phyloP scores from a whole-genome alignment of 768 basidiomycete species.

The Clitopilus hobsonii region DNA sequence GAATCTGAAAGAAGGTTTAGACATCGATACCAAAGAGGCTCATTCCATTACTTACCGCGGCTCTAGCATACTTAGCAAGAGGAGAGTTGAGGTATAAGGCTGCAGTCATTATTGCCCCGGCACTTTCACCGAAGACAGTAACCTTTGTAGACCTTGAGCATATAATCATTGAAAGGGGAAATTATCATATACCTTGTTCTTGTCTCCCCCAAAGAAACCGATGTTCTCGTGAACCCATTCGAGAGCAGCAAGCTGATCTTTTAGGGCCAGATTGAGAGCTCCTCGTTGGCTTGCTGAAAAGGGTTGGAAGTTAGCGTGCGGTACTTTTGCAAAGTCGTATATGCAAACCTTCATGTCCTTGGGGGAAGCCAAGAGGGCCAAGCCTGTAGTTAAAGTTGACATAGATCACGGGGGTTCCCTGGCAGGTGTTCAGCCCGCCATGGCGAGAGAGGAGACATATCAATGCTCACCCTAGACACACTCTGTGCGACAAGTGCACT shows the following conservation, averaged over 20 bases:
- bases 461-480: slow-evolving; percentile 15
- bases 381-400: slow-evolving; percentile 38
- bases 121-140: slow-evolving; percentile 43
- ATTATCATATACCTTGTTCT: slow-evolving; percentile 26
- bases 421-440: neutral
- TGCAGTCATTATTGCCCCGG: slow-evolving; percentile 39
- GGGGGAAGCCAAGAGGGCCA: slow-evolving; percentile 41
- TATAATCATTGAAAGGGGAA: neutral
- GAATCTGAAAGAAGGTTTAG: slow-evolving; percentile 24
- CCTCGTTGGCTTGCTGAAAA: slow-evolving; percentile 21
- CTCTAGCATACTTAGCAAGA: slow-evolving; percentile 21
- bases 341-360: slow-evolving; percentile 24
- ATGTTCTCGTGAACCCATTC: slow-evolving; percentile 54
- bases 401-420: slow-evolving; percentile 40
- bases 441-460: too few relatives aligned
- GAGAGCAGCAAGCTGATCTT: slow-evolving; percentile 34
- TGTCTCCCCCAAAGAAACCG: slow-evolving; percentile 51
- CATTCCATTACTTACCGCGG: slow-evolving; percentile 19
- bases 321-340: neutral
- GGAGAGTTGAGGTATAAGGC: slow-evolving; percentile 29
- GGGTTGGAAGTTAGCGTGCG: neutral
- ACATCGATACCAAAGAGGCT: neutral
- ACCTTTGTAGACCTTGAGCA: slow-evolving; percentile 20
- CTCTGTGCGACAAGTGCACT: slow-evolving; percentile 21
- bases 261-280: slow-evolving; percentile 34